These are phyloP conservation scores for Xanthoconium stramineum DNA, from an alignment of 768 basidiomycete species.

Conservation along the genomic window DNA sequence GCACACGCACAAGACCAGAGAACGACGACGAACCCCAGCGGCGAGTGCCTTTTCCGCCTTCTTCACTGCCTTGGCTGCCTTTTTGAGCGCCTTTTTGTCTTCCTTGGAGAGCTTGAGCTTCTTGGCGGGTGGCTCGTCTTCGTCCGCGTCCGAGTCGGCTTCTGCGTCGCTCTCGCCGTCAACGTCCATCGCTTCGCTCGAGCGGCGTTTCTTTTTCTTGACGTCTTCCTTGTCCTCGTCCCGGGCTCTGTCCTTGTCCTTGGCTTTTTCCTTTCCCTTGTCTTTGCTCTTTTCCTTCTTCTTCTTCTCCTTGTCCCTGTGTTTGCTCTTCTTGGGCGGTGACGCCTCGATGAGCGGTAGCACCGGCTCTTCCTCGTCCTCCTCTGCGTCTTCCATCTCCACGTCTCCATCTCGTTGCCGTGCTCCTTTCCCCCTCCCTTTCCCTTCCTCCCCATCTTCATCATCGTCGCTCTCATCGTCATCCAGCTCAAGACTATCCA, in stretches of 20 bases:
- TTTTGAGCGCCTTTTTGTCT: constrained; percentile 83
- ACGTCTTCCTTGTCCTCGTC: constrained; percentile 31
- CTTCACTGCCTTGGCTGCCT: constrained; percentile 66
- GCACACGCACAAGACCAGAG: not conserved
- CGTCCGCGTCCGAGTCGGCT: constrained; percentile 10
- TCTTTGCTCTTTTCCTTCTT: constrained; percentile 7
- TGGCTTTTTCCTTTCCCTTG: constrained; percentile 30
- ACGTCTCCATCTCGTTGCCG: constrained; percentile 28
- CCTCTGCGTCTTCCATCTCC: constrained; percentile 41
- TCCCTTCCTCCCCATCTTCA: constrained; percentile 41
- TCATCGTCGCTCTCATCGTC: constrained; percentile 55
- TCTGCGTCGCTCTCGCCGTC: constrained; percentile 46
- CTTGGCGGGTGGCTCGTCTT: constrained; percentile 55
- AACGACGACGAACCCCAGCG: constrained; percentile 25
- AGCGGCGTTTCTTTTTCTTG: constrained; percentile 56
- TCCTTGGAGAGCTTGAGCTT: constrained; percentile 79
- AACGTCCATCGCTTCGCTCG: constrained; percentile 64
- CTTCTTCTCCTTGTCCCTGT: constrained; percentile 33
- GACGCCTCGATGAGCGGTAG: constrained; percentile 59
- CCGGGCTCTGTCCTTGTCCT: not conserved
- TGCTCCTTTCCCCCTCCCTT: not conserved
- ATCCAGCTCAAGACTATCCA: constrained; percentile 73
- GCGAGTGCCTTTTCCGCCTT: constrained; percentile 39
- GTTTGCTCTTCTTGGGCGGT: constrained; percentile 60
- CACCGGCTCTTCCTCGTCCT: constrained; percentile 27